Conservation (phyloP, 1,139 yeast genomes). For the Torulaspora pretoriensis region DNA sequence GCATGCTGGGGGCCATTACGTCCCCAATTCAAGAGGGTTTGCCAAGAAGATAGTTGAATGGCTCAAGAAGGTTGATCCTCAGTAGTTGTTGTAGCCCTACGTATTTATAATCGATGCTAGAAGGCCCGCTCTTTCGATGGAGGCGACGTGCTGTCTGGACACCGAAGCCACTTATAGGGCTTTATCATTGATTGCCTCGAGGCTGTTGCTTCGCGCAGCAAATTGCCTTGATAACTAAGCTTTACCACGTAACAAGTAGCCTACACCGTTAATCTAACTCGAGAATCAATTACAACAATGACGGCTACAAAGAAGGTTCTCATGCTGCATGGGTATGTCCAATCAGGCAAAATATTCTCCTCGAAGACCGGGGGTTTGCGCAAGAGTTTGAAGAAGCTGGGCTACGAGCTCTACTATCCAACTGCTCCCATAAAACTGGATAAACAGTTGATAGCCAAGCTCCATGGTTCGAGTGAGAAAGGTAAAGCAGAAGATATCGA, state of each 20-base stretch:
- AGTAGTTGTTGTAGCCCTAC: background rate
- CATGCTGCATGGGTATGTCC: slow-evolving; percentile 59
- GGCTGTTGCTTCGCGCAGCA: no score
- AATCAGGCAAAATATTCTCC: slow-evolving; percentile 67
- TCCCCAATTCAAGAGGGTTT: slow-evolving; percentile 64
- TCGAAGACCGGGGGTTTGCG: slow-evolving; percentile 76
- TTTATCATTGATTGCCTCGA: no score
- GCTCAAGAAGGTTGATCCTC: slow-evolving; percentile 38
- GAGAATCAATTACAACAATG: background rate
- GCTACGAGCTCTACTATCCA: slow-evolving; percentile 66
- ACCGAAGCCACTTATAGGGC: no score
- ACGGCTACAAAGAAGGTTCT: slow-evolving; percentile 36
- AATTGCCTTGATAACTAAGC: no score
- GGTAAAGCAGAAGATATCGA: slow-evolving; percentile 8
- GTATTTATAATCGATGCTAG: background rate
- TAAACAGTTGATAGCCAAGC: slow-evolving; percentile 13
- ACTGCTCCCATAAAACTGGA: slow-evolving; percentile 53
- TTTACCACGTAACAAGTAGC: background rate
- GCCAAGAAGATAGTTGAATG: slow-evolving; percentile 57
- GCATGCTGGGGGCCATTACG: slow-evolving; percentile 87
- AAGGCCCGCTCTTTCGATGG: no score
- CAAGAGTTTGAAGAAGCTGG: slow-evolving; percentile 57
- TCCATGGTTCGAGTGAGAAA: slow-evolving; percentile 9
- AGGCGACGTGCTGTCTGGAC: no score
- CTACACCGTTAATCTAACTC: background rate